Evolutionary conservation across 2,329 filamentous ascomycete genomes (phyloP).

Genomic region (Fonsecaea multimorphosa): DNA sequence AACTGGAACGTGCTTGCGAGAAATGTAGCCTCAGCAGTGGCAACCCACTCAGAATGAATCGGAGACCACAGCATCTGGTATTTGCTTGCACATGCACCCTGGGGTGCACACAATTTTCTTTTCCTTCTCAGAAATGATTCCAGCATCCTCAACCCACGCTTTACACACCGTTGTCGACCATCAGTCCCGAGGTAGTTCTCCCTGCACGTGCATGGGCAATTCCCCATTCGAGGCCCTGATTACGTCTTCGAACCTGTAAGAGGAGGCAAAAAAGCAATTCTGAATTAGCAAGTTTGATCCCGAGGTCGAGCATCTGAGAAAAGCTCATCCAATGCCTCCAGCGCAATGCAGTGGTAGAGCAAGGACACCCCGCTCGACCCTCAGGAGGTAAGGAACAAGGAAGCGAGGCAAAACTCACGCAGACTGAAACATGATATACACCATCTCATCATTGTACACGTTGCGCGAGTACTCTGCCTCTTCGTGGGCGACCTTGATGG

Average conservation of each 20-base stretch:
- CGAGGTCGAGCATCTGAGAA: neutral
- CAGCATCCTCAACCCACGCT: too few species aligned
- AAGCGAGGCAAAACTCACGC: constrained; percentile 31
- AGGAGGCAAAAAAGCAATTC: neutral
- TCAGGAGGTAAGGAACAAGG: too few species aligned
- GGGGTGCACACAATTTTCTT: too few species aligned
- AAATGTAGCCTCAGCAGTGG: constrained; percentile 1
- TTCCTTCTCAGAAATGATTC: too few species aligned
- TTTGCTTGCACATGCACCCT: too few species aligned
- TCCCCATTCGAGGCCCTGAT: constrained; percentile 34
- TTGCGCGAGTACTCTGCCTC: constrained; percentile 35
- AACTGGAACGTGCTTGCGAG: constrained; percentile 1
- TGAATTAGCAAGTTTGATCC: neutral
- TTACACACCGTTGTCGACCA: neutral
- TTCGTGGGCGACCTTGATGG: constrained; percentile 34
- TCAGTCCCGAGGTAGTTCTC: constrained; percentile 32
- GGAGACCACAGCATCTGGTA: too few species aligned
- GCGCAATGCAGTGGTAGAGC: neutral
- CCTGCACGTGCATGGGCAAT: constrained; percentile 34
- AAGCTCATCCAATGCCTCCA: too few species aligned
- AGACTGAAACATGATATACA: constrained; percentile 39
- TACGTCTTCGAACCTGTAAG: constrained; percentile 35
- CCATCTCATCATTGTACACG: constrained; percentile 38
- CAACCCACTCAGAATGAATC: neutral
- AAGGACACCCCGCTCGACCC: too few species aligned